phyloP scores from a whole-genome alignment of 73 alveolate genomes.

The Effrenium voratum region DNA sequence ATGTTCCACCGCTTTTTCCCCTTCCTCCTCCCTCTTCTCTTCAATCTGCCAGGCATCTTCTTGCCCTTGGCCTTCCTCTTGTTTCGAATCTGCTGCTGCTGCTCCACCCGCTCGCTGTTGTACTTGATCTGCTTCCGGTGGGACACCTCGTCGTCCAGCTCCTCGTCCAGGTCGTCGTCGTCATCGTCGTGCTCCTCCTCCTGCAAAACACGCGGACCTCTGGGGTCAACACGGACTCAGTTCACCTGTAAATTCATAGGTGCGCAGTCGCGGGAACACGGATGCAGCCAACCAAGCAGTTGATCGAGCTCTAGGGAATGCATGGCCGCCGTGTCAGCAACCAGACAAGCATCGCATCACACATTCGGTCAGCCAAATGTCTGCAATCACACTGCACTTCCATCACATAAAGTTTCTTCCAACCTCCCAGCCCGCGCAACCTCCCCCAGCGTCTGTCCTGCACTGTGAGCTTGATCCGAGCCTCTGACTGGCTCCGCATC shows the following conservation, averaged over 20 bases:
- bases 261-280: too few species aligned
- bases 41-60: too few species aligned
- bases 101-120: slow-evolving; percentile 92
- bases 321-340: too few species aligned
- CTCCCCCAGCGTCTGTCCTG: slow-evolving; percentile 21
- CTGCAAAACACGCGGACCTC: background rate
- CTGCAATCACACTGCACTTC: too few species aligned
- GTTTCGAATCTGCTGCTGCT: slow-evolving; percentile 82
- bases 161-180: slow-evolving; percentile 86
- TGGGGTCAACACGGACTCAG: too few species aligned
- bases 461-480: slow-evolving; percentile 83
- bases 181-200: slow-evolving; percentile 89
- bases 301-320: too few species aligned
- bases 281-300: too few species aligned
- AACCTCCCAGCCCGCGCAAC: background rate
- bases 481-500: slow-evolving; percentile 79
- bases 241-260: too few species aligned
- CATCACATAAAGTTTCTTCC: background rate
- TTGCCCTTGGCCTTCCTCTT: slow-evolving; percentile 77
- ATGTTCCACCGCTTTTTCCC: too few species aligned
- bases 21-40: too few species aligned
- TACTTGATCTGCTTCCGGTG: slow-evolving; percentile 92
- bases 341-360: too few species aligned
- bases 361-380: too few species aligned
- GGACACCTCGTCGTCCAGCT: slow-evolving; percentile 83